These are phyloP conservation scores for Leccinum fibrillosum DNA, from an alignment of 768 basidiomycete genomes.

Conservation along the genomic window DNA sequence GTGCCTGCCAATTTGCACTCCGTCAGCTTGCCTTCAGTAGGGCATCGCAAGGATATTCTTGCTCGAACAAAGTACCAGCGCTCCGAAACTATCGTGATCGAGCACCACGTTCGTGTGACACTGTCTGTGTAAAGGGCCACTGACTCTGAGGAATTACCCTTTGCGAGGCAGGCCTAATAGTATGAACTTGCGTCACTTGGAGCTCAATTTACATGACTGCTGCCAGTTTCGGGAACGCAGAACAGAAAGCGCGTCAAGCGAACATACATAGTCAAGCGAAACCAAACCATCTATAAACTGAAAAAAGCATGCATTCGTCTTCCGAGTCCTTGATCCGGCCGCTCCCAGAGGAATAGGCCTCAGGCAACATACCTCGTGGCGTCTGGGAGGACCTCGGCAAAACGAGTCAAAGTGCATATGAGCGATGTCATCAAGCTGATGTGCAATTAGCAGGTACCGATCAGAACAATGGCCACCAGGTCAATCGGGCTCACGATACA, in stretches of 20 bases:
- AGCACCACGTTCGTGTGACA: not conserved
- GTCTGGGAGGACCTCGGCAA: slow-evolving; percentile 9
- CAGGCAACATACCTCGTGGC: slow-evolving; percentile 1
- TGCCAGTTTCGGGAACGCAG: not conserved
- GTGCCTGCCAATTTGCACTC: not conserved
- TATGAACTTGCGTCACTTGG: not conserved
- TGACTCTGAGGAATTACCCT: slow-evolving; percentile 2
- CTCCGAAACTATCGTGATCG: not conserved
- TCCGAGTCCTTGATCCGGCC: slow-evolving; percentile 16
- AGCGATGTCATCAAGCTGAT: slow-evolving; percentile 5
- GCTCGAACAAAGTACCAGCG: not conserved
- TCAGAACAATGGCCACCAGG: not conserved
- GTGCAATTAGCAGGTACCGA: slow-evolving; percentile 3
- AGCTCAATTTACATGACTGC: not conserved
- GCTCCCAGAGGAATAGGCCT: slow-evolving; percentile 2
- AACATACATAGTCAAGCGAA: not conserved
- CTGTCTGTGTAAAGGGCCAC: not conserved
- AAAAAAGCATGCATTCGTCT: not conserved
- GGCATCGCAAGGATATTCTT: not conserved
- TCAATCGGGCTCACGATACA: not conserved
- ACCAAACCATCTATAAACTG: not conserved
- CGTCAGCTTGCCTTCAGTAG: not conserved
- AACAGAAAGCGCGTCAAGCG: not conserved
- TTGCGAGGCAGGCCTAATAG: not conserved
- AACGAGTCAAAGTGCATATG: slow-evolving; percentile 7